Evolutionary conservation across 2,329 filamentous ascomycete genomes (phyloP).

Genomic region (Zymoseptoria pseudotritici): DNA sequence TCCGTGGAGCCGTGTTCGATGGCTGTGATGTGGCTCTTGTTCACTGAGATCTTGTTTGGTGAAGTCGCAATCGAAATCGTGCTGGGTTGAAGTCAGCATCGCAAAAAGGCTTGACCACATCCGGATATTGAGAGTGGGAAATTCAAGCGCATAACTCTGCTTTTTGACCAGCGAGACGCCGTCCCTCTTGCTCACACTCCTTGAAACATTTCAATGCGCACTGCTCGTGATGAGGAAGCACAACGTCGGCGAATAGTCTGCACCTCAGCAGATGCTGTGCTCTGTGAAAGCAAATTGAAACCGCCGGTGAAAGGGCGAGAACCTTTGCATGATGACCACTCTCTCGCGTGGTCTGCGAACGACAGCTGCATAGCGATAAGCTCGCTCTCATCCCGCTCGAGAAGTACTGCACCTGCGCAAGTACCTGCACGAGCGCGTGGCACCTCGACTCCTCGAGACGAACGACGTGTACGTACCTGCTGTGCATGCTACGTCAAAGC

Average conservation of each 20-base stretch:
- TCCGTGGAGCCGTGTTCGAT: background rate
- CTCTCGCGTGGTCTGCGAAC: background rate
- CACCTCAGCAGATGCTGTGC: background rate
- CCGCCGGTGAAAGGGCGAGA: background rate
- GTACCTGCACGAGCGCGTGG: background rate
- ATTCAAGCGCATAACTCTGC: background rate
- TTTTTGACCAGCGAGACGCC: background rate
- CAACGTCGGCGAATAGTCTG: background rate
- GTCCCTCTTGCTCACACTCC: background rate
- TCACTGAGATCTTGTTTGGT: background rate
- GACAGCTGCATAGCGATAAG: background rate
- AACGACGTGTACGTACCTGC: background rate
- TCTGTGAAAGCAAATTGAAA: background rate
- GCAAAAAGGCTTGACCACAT: background rate
- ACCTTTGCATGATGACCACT: background rate
- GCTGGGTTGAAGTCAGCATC: background rate
- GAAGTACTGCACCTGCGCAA: background rate
- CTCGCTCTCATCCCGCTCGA: background rate
- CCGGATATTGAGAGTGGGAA: background rate
- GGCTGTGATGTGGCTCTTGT: background rate
- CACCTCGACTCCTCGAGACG: background rate
- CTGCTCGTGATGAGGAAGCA: background rate
- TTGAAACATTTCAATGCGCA: background rate
- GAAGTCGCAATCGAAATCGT: background rate
- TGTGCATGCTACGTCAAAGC: background rate